phyloP scores from a whole-genome alignment of 2,329 filamentous ascomycete species.

The Calonectria hongkongensis region DNA sequence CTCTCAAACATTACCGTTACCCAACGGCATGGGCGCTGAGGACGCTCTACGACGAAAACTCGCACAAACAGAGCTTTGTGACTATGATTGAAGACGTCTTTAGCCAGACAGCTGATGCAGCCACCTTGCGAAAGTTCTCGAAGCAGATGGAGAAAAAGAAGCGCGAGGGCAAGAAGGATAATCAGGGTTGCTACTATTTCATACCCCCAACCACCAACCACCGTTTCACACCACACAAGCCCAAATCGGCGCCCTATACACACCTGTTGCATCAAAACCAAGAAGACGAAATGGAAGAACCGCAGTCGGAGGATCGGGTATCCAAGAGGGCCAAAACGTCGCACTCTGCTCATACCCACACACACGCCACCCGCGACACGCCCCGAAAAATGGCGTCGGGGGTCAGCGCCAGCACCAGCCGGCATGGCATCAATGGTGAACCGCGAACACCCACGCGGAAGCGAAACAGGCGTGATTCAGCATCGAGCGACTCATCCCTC shows the following conservation, averaged over 20 bases:
- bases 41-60: constrained; percentile 76
- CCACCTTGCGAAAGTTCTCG: constrained; percentile 71
- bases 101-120: constrained; percentile 72
- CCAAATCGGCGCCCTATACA: constrained; percentile 70
- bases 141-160: constrained; percentile 73
- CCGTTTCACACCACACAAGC: constrained; percentile 65
- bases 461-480: constrained; percentile 61
- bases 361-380: constrained; percentile 51
- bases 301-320: constrained; percentile 53
- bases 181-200: constrained; percentile 73
- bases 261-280: constrained; percentile 65
- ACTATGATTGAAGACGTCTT: constrained; percentile 76
- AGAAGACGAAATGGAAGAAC: constrained; percentile 38
- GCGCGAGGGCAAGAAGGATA: constrained; percentile 72
- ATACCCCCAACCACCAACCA: constrained; percentile 67
- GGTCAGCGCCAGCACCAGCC: constrained; percentile 35
- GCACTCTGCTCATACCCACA: constrained; percentile 51
- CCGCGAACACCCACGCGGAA: constrained; percentile 61
- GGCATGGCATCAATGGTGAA: constrained; percentile 44
- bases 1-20: constrained; percentile 73
- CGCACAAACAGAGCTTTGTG: constrained; percentile 70
- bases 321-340: constrained; percentile 62
- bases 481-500: constrained; percentile 66
- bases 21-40: constrained; percentile 78
- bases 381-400: constrained; percentile 53